A percentile compares a stretch with the other conserved stretches of the same genome.
Evolutionary conservation across 495 filamentous ascomycete species (phyloP).

Genomic region (Penicillium canescens): DNA sequence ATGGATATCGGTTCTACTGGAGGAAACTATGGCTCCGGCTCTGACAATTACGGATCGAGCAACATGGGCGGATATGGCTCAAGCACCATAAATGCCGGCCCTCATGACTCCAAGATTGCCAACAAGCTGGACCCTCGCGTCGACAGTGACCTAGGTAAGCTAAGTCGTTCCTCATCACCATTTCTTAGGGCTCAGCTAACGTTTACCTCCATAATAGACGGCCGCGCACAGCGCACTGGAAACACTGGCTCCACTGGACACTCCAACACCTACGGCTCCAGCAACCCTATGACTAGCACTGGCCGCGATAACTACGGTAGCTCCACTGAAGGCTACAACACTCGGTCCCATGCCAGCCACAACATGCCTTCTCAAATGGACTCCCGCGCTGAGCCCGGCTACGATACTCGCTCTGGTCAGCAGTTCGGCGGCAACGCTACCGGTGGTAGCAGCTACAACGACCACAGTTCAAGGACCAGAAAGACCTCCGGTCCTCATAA

Average conservation of each 20-base stretch:
- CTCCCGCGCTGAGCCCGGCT: not conserved
- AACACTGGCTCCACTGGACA: not conserved
- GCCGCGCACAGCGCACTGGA: not conserved
- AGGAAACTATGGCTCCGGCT: not conserved
- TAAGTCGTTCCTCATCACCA: not conserved
- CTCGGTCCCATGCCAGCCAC: conserved; percentile 9
- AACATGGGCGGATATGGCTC: conserved; percentile 14
- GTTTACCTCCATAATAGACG: not conserved
- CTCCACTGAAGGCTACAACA: conserved; percentile 10
- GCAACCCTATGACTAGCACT: not conserved
- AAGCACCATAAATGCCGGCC: conserved; percentile 9
- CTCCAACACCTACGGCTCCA: conserved; percentile 1
- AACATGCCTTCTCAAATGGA: too few relatives aligned
- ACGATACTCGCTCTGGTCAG: conserved; percentile 21
- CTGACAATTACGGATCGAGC: conserved; percentile 2
- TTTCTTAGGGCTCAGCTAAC: not conserved
- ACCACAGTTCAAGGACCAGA: not conserved
- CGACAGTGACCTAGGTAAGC: conserved; percentile 30
- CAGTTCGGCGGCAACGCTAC: conserved; percentile 29
- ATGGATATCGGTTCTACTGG: not conserved
- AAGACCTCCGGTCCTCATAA: conserved; percentile 31
- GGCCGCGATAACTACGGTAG: conserved; percentile 9
- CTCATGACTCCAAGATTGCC: conserved; percentile 15
- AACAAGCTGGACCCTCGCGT: conserved; percentile 51
- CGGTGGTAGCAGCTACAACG: conserved; percentile 34